A percentile compares a stretch with the other conserved stretches of the same genome.
These are phyloP conservation scores for Apophysomyces elegans DNA, from an alignment of 371 early-diverging fungal genomes.

Conservation along the genomic window DNA sequence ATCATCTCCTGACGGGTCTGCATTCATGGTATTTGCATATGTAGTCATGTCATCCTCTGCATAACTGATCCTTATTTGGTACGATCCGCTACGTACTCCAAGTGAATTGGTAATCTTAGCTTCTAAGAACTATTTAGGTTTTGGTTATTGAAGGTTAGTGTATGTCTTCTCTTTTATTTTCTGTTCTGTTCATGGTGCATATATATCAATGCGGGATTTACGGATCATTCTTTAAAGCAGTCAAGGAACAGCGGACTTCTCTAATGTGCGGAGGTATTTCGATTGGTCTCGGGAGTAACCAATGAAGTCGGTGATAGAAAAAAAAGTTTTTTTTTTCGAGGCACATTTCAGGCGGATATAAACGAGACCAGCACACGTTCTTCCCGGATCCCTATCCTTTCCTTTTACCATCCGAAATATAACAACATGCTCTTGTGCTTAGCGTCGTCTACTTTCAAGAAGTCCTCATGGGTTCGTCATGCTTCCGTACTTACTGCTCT, in stretches of 20 bases:
- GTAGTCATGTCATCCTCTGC: too few relatives aligned
- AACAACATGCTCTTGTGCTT: constrained; percentile 8
- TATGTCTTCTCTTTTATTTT: too few relatives aligned
- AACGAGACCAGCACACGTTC: background rate
- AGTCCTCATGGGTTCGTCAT: constrained; percentile 17
- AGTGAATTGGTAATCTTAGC: too few relatives aligned
- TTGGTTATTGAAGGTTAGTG: too few relatives aligned
- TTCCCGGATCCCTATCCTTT: background rate
- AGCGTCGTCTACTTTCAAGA: constrained; percentile 6
- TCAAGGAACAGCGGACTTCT: background rate
- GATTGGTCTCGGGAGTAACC: background rate
- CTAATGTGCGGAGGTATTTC: background rate
- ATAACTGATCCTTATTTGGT: too few relatives aligned
- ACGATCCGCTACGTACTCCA: too few relatives aligned
- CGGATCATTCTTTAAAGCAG: background rate
- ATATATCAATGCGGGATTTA: background rate
- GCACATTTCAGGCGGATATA: constrained; percentile 6
- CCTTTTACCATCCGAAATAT: too few relatives aligned
- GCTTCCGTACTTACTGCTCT: constrained; percentile 27
- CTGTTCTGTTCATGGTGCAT: too few relatives aligned
- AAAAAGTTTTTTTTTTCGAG: background rate
- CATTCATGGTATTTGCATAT: too few relatives aligned
- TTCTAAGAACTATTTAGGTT: too few relatives aligned
- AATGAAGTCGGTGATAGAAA: constrained; percentile 8
- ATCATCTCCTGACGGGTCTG: too few relatives aligned